Evolutionary conservation across 2,329 filamentous ascomycete species (phyloP).

Genomic region (Colletotrichum somersetense): DNA sequence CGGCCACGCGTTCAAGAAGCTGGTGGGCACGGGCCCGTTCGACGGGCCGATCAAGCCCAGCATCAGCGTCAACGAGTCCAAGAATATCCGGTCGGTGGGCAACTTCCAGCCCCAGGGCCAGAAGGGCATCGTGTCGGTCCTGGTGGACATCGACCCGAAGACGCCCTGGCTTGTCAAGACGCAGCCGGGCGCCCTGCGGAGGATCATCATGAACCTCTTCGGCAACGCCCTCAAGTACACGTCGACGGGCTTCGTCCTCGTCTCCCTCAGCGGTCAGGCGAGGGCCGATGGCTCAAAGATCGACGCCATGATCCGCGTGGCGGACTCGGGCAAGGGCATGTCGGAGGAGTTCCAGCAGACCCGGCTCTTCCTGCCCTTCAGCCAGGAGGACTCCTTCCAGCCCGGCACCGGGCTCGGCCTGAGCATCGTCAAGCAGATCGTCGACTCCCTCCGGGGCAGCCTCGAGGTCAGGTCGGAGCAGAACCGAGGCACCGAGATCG

Average conservation of each 20-base stretch:
- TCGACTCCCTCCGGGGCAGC: slow-evolving; percentile 69
- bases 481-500: slow-evolving; percentile 67
- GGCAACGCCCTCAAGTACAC: slow-evolving; percentile 75
- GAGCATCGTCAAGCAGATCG: slow-evolving; percentile 72
- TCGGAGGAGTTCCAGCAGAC: slow-evolving; percentile 71
- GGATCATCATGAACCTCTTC: slow-evolving; percentile 73
- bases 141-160: slow-evolving; percentile 62
- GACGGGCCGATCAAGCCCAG: slow-evolving; percentile 38
- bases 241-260: slow-evolving; percentile 61
- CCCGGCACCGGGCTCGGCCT: slow-evolving; percentile 73
- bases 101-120: slow-evolving; percentile 42
- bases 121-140: slow-evolving; percentile 57
- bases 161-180: slow-evolving; percentile 65
- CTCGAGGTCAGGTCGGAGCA: slow-evolving; percentile 68
- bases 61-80: slow-evolving; percentile 24
- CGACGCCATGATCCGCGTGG: slow-evolving; percentile 59
- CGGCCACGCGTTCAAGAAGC: slow-evolving; percentile 52
- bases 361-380: slow-evolving; percentile 71
- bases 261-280: slow-evolving; percentile 50
- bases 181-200: slow-evolving; percentile 63
- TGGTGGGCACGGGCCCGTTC: slow-evolving; percentile 7
- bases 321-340: slow-evolving; percentile 75
- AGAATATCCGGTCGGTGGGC: slow-evolving; percentile 11
- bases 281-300: slow-evolving; percentile 44
- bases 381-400: slow-evolving; percentile 72